Evolutionary conservation across 306 rosid genomes (phyloP), one percentile per base, ranked within the genome.

Genomic region (Dryas alaskensis): DNA sequence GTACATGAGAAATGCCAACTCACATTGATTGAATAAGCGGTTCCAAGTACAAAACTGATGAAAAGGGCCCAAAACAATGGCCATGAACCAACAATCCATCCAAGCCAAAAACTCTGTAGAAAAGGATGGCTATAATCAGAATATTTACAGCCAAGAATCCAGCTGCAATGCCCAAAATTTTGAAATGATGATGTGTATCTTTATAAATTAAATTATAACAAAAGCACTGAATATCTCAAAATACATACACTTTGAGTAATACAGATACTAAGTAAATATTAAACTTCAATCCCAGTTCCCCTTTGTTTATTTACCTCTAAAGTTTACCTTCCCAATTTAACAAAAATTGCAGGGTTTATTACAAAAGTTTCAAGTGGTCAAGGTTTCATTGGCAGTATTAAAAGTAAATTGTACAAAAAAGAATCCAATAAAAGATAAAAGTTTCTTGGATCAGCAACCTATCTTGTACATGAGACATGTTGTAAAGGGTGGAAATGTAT

Each of bases 41-140:
- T 92, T 70, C 99, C 99, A 64, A 94, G 79, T 65, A 85, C 69
- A 86, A 94, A 94, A 84, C 99, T 94, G 81, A 92, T 48, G 70
- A 88, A 88, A 77, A 92, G 99, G 52, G 96, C 99, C 92, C 96
- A 94, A 76, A 92, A 90, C 83, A 94, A 86, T 67, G 99, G 99
- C 93, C 97, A 83, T 52, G 99, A 94, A 78, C 99, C 96, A 66
- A 94, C 96, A 79, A 90, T 40, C 97, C 92, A 92, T 45, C 93
- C 92, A 58, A 94, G 88, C 89, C 92, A 86, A 80, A 94, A 94
- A 78, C 99, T 92, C 97, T 92, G 93, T 13, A 61, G 46, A 71
- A 86, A 81, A 76, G 31, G 48, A 80, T 60, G 14, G 44, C 45
- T 61, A 73, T 60, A 51, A 76, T 83, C 49, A 86, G 82, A 80